phyloP scores from a whole-genome alignment of 176 grass and related monocot genomes.

The Carex pumila region DNA sequence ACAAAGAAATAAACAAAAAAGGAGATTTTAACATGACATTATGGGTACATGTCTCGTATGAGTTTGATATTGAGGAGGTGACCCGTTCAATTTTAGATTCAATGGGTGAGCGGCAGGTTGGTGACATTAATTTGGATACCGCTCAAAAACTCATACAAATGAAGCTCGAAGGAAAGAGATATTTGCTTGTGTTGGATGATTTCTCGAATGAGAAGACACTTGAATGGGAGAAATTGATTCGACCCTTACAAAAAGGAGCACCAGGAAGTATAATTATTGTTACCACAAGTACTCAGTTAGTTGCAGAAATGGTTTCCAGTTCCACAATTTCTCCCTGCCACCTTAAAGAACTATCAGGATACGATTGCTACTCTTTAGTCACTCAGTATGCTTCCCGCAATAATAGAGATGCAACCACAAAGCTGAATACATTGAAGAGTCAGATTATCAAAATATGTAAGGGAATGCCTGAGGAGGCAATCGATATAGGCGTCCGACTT shows the following conservation, averaged over 20 bases:
- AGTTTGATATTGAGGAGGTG: conserved; percentile 15
- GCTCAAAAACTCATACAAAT: conserved; percentile 1
- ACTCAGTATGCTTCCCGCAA: background rate
- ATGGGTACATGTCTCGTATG: conserved; percentile 35
- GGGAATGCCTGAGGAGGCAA: conserved; percentile 31
- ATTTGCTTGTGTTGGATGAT: conserved; percentile 49
- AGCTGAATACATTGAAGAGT: background rate
- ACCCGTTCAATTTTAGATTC: conserved; percentile 30
- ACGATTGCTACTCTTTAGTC: conserved; percentile 35
- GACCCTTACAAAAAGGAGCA: conserved; percentile 8
- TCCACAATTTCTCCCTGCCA: background rate
- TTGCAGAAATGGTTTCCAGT: too few relatives aligned
- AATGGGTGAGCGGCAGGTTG: background rate
- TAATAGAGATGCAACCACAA: background rate
- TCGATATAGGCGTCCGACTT: conserved; percentile 20
- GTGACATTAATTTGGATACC: background rate
- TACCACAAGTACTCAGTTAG: conserved; percentile 12
- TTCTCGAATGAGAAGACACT: background rate
- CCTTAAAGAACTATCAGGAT: conserved; percentile 3
- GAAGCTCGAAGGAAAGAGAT: conserved; percentile 22
- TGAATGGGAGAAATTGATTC: conserved; percentile 26
- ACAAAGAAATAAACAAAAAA: background rate
- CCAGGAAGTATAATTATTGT: conserved; percentile 40
- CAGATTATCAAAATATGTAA: conserved; percentile 23
- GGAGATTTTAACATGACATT: conserved; percentile 18